A percentile compares a stretch with the other conserved stretches of the same genome.
phyloP scores from a whole-genome alignment of 225 moss, liverwort and hornwort species.

The Ulota crispa region DNA sequence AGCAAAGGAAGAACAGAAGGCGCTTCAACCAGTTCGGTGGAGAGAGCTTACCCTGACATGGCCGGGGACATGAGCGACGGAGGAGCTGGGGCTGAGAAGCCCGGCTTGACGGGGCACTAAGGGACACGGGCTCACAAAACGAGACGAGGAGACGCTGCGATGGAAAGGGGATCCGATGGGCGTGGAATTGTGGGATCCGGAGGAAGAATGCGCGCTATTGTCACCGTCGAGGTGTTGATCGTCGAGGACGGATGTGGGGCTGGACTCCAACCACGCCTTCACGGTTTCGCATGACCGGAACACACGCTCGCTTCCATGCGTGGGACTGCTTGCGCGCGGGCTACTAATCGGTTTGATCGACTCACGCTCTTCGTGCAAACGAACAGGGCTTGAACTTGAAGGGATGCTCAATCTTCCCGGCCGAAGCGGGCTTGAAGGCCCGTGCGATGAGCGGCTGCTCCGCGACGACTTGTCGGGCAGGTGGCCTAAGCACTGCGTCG shows the following conservation, averaged over 20 bases:
- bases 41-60: slow-evolving; percentile 27
- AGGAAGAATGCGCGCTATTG: slow-evolving; percentile 20
- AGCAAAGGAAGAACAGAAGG: too few relatives aligned
- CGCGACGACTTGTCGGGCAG: slow-evolving; percentile 27
- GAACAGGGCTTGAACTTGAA: neutral
- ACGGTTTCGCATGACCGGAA: slow-evolving; percentile 44
- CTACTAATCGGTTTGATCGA: slow-evolving; percentile 20
- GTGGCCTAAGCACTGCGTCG: slow-evolving; percentile 39
- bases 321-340: slow-evolving; percentile 3
- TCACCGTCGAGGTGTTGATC: slow-evolving; percentile 27
- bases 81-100: slow-evolving; percentile 24
- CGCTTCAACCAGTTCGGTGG: neutral
- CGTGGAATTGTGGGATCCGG: slow-evolving; percentile 25
- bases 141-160: slow-evolving; percentile 14
- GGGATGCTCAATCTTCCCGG: slow-evolving; percentile 13
- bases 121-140: slow-evolving; percentile 27
- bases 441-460: slow-evolving; percentile 12
- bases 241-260: slow-evolving; percentile 48
- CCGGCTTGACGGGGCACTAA: slow-evolving; percentile 13
- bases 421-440: slow-evolving; percentile 30
- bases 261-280: slow-evolving; percentile 53
- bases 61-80: neutral
- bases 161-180: slow-evolving; percentile 33
- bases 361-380: slow-evolving; percentile 36
- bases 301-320: slow-evolving; percentile 22